Base-by-base conservation (phyloP, 331 rosid genomes). In the Saraca asoca region DNA sequence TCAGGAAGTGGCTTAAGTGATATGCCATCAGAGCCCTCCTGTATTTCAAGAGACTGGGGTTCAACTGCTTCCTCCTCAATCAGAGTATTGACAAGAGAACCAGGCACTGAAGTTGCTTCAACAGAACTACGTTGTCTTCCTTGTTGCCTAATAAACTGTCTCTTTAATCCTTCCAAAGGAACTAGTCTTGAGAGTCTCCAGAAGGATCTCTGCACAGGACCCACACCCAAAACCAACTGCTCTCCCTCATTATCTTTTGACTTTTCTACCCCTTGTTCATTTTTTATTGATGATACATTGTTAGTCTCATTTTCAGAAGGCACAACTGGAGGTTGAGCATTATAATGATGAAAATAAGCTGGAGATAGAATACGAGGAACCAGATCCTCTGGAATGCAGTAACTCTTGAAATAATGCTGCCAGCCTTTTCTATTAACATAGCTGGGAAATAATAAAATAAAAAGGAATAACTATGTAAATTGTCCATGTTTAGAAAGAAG, bases 101-200 rank as follows among this genome's bases (percentile, higher is more conserved):
- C 91, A 49, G 80, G 71, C 12, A 69, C 70, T 1, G 82, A 85
- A 69, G 70, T 79, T 55, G 68, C 58, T 62, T 69, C 88, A 34
- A 68, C 79, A 46, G 83, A 72, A 76, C 16, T 65, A 66, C 64
- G 74, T 12, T 58, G 76, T 70, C 66, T 81, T 77, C 81, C 91
- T 64, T 63, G 81, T 66, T 24, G 68, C 65, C 83, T 87, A 44
- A 72, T 83, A 39, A 90, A 70, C 50, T 90, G 87, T 62, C 88
- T 83, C 72, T 76, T 82, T 51, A 93, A 78, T 58, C 95, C 80
- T 69, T 86, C 95, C 75, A 93, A 80, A 49, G 98, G 98, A 72
- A 93, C 98, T 56, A 93, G 89, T 82, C 77, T 88, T 16, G 96
- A 88, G 41, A 93, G 95, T 75, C 97, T 88, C 98, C 98, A 90